A percentile compares a stretch with the other conserved stretches of the same genome.
phyloP scores from a whole-genome alignment of 257 asterid genomes.

The Plantago elongata region DNA sequence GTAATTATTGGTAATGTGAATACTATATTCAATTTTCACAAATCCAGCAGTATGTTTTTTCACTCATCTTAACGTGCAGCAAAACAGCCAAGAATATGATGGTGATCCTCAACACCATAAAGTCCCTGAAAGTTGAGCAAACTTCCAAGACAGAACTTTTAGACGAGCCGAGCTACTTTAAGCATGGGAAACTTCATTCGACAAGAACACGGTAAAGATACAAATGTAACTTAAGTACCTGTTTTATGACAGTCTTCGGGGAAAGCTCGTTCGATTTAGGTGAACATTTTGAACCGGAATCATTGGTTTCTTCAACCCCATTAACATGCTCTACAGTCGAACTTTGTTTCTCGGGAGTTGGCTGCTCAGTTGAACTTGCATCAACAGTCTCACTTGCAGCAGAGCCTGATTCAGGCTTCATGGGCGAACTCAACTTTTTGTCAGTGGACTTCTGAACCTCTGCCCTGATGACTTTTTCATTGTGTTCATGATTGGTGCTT shows the following conservation, averaged over 20 bases:
- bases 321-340: constrained; percentile 20
- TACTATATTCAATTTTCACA: background rate
- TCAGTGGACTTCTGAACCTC: constrained; percentile 49
- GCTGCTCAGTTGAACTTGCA: constrained; percentile 27
- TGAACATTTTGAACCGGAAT: constrained; percentile 31
- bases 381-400: constrained; percentile 30
- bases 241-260: constrained; percentile 33
- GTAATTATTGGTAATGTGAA: background rate
- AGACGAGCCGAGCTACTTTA: background rate
- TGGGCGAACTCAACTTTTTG: constrained; percentile 35
- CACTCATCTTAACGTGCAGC: background rate
- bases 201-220: background rate
- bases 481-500: constrained; percentile 47
- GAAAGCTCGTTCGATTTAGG: constrained; percentile 36
- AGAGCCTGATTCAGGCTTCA: constrained; percentile 46
- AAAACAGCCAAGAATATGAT: background rate
- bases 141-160: background rate
- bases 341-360: constrained; percentile 37
- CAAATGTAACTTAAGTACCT: constrained; percentile 26
- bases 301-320: constrained; percentile 39
- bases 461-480: constrained; percentile 38
- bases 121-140: background rate
- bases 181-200: background rate
- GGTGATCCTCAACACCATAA: background rate
- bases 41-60: background rate